Evolutionary conservation across 805 yeast species (phyloP).

Genomic region (Schizosaccharomyces lindneri): DNA sequence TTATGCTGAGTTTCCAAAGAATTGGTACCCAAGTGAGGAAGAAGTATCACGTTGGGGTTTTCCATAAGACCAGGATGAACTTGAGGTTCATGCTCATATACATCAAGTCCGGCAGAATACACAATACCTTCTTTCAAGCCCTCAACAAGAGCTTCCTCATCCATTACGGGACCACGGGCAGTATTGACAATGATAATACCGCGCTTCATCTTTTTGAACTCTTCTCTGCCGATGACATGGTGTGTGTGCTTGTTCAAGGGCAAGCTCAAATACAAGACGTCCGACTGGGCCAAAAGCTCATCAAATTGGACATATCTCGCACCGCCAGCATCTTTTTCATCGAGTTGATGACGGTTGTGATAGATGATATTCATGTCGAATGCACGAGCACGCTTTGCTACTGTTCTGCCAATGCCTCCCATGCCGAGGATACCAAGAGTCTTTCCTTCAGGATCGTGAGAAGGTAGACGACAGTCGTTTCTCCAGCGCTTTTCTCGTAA

Average conservation of each 20-base stretch:
- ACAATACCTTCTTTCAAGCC: constrained; percentile 30
- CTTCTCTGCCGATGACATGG: constrained; percentile 38
- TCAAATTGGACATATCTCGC: constrained; percentile 52
- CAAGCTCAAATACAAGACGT: constrained; percentile 46
- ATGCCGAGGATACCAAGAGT: constrained; percentile 60
- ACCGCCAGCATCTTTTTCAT: constrained; percentile 37
- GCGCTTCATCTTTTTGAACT: constrained; percentile 45
- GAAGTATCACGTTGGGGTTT: constrained; percentile 29
- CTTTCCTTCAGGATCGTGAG: constrained; percentile 54
- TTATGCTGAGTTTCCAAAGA: constrained; percentile 44
- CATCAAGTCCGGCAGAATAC: constrained; percentile 36
- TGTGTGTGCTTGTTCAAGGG: constrained; percentile 53
- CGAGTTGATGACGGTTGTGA: constrained; percentile 38
- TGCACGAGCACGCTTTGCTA: constrained; percentile 43
- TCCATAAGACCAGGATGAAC: constrained; percentile 28
- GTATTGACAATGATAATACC: constrained; percentile 63
- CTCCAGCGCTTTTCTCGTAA: constrained; percentile 45
- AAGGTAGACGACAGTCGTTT: constrained; percentile 33
- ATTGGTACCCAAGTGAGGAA: constrained; percentile 81
- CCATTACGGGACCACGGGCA: constrained; percentile 64
- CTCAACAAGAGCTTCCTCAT: constrained; percentile 28
- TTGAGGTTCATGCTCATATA: constrained; percentile 38
- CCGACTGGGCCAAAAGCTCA: constrained; percentile 36
- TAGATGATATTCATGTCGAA: constrained; percentile 60
- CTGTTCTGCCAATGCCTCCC: constrained; percentile 77